Percentiles rank a stretch among this genome's conserved stretches.
These are phyloP conservation scores for Liriodendron chinense DNA, from an alignment of 164 flowering plant species.

Conservation along the genomic window DNA sequence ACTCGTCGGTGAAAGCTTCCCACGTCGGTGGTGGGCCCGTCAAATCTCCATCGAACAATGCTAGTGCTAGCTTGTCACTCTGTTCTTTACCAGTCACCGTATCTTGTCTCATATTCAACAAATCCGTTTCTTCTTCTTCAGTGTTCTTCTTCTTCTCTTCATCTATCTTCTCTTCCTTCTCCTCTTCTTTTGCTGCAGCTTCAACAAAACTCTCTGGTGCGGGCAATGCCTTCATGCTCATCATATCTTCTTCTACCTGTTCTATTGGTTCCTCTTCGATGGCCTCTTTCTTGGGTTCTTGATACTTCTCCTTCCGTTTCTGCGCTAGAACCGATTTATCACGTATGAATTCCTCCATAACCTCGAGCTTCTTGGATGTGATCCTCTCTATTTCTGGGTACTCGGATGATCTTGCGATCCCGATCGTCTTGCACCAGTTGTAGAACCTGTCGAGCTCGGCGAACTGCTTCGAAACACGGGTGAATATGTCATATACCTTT, in stretches of 20 bases:
- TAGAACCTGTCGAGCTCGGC: conserved; percentile 60
- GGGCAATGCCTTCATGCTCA: conserved; percentile 59
- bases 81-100: conserved; percentile 34
- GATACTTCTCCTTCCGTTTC: background rate
- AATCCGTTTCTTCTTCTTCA: conserved; percentile 38
- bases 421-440: conserved; percentile 34
- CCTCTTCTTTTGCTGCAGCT: conserved; percentile 14
- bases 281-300: background rate
- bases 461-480: conserved; percentile 65
- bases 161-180: conserved; percentile 16
- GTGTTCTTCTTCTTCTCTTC: background rate
- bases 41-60: conserved; percentile 52
- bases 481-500: conserved; percentile 63
- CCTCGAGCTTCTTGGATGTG: conserved; percentile 36
- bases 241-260: conserved; percentile 26
- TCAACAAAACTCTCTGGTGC: conserved; percentile 40
- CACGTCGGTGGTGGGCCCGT: conserved; percentile 33
- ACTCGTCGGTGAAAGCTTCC: conserved; percentile 47
- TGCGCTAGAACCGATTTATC: conserved; percentile 26
- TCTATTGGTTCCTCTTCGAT: conserved; percentile 10
- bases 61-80: conserved; percentile 60
- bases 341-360: conserved; percentile 47
- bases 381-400: conserved; percentile 52
- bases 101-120: conserved; percentile 47
- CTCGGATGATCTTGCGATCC: conserved; percentile 41